Base-by-base conservation (phyloP, 73 alveolate genomes). In the Symbiodinium pilosum region DNA sequence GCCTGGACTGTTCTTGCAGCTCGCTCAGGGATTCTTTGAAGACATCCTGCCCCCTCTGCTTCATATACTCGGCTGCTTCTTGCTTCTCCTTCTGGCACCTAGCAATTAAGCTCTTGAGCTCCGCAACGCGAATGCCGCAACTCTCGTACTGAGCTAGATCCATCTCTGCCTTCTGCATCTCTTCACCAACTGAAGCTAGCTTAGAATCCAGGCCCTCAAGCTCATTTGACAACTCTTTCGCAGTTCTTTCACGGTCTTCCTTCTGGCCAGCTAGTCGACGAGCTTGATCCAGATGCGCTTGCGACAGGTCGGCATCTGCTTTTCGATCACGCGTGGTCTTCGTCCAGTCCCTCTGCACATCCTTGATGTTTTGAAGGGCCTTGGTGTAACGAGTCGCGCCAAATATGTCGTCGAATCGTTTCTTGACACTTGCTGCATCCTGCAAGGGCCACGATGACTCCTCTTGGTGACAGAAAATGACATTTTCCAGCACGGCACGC, bases 401-500 rank as follows among this genome's bases (percentile, higher is more conserved):
- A 51, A 99, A 99, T 4, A 99, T 99, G 98, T 99, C 99, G 86
- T 99, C 99, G 95, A 99, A 99, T 43, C 99, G 99, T 99, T 99
- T 99, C 99, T 99, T 99, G 83, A 99, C 99, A 94, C 99, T 99
- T 9, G 99, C 99, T 36, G 99, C 99, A 64, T 99, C 99, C 88
- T 99, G 96, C 87, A 99, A 98, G 12, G 99, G 99, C 99, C 99
- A 99, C 56, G 99, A 99, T 54, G 99, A 99, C 95, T 99, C 99
- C 98, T 99, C 99, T 81, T 99, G 99, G 99, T 99, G 99, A 92
- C 99, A 99, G 99, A 99, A 99, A 59, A 99, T 99, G 38, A 99
- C 99, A 96, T 99, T 99, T 92, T 99, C 99, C 42, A 99, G 99
- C 42, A 99, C 99, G n/a, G 99, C 99, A 47, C 99, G 99, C 18